phyloP scores from a whole-genome alignment of 352 stramenopile genomes.

The Halophytophthora polymorphica region DNA sequence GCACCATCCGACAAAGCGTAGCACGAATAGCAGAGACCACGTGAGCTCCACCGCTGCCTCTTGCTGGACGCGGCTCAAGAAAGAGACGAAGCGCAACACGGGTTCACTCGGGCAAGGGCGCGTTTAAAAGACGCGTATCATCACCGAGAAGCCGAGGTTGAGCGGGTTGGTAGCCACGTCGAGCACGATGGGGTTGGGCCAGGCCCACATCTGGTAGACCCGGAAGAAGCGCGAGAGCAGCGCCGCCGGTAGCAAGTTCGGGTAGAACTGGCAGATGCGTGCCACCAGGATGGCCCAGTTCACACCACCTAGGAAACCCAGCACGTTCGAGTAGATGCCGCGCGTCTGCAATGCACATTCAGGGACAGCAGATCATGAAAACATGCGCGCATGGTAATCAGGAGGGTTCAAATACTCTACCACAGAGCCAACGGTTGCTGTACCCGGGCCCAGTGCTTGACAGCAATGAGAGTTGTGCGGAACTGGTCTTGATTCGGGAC shows the following conservation, averaged over 20 bases:
- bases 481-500: constrained; percentile 87
- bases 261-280: constrained; percentile 92
- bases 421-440: not conserved
- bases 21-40: constrained; percentile 7
- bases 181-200: constrained; percentile 94
- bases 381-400: constrained; percentile 13
- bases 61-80: constrained; percentile 1
- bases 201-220: constrained; percentile 94
- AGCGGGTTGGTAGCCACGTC: constrained; percentile 46
- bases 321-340: constrained; percentile 98
- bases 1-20: constrained; percentile 5
- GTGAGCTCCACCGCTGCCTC: not conserved
- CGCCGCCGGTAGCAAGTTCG: constrained; percentile 75
- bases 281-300: constrained; percentile 99
- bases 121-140: constrained; percentile 15
- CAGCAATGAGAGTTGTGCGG: constrained; percentile 86
- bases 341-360: too few species aligned
- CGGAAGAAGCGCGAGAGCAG: constrained; percentile 95
- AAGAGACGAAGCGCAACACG: not conserved
- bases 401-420: not conserved
- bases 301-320: constrained; percentile 97
- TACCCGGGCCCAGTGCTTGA: constrained; percentile 90
- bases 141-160: constrained; percentile 63
- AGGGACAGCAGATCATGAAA: not conserved
- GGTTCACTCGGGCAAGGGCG: not conserved